Conservation (phyloP, 2,329 filamentous ascomycete species). For the Onygena corvina region DNA sequence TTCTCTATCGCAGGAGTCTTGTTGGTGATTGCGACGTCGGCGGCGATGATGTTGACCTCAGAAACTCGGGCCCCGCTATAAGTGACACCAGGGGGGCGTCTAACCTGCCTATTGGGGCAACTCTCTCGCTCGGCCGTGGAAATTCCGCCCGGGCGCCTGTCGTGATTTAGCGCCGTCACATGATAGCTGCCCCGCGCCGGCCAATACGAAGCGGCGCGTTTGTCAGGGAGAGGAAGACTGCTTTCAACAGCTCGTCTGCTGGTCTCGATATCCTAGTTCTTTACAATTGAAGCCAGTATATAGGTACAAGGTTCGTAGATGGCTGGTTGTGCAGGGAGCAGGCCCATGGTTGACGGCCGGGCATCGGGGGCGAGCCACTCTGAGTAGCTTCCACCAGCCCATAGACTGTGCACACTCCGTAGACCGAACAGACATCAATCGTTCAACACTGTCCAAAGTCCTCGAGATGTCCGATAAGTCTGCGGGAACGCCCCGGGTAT, state of each 20-base stretch:
- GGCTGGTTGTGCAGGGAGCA: too few relatives aligned
- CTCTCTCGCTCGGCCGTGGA: neutral
- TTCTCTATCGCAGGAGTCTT: neutral
- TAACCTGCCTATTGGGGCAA: neutral
- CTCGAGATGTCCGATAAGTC: conserved; percentile 28
- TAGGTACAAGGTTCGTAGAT: too few relatives aligned
- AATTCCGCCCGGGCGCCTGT: neutral
- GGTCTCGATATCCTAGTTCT: too few relatives aligned
- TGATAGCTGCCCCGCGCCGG: neutral
- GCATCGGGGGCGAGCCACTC: too few relatives aligned
- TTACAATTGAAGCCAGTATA: too few relatives aligned
- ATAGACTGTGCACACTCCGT: too few relatives aligned
- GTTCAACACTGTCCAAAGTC: neutral
- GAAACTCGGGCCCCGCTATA: neutral
- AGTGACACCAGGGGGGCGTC: neutral
- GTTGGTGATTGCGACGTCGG: too few relatives aligned
- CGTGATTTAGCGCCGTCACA: neutral
- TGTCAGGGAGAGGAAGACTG: too few relatives aligned
- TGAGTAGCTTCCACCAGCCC: too few relatives aligned
- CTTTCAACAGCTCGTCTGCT: too few relatives aligned
- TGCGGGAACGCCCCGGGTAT: conserved; percentile 28
- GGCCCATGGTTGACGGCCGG: too few relatives aligned
- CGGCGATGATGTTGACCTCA: neutral
- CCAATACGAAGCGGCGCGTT: neutral
- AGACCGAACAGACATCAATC: too few relatives aligned